Evolutionary conservation across 225 moss, liverwort and hornwort species (phyloP).

Genomic region (Marchantia paleacea): DNA sequence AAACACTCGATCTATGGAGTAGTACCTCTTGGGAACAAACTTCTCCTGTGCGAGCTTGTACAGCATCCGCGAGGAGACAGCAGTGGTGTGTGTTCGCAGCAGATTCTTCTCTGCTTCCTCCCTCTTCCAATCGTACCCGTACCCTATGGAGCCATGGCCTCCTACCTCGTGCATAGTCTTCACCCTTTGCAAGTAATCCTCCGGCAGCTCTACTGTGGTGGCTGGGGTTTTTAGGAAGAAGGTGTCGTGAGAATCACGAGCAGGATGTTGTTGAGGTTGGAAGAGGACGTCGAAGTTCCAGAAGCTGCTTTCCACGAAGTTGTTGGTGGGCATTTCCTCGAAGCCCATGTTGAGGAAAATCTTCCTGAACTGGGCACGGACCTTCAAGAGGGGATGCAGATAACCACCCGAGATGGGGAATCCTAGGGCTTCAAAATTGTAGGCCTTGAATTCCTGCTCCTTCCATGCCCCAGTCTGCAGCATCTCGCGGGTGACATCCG

Average conservation of each 20-base stretch:
- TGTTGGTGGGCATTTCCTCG: conserved; percentile 96
- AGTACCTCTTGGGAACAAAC: conserved; percentile 73
- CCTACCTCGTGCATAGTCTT: conserved; percentile 75
- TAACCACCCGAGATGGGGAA: conserved; percentile 74
- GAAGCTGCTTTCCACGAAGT: conserved; percentile 95
- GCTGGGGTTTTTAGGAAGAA: conserved; percentile 82
- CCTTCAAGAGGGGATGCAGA: conserved; percentile 94
- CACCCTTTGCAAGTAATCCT: conserved; percentile 75
- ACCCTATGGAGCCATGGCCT: conserved; percentile 83
- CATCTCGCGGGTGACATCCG: conserved; percentile 83
- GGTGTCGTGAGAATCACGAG: conserved; percentile 92
- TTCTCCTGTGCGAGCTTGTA: conserved; percentile 81
- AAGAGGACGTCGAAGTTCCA: conserved; percentile 98
- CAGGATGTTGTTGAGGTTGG: conserved; percentile 94
- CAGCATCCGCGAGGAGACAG: conserved; percentile 91
- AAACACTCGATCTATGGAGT: conserved; percentile 92
- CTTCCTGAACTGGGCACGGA: conserved; percentile 76
- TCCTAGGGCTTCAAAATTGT: conserved; percentile 82
- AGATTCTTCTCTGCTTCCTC: conserved; percentile 93
- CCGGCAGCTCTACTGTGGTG: conserved; percentile 57
- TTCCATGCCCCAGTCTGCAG: conserved; percentile 82
- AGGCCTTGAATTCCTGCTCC: conserved; percentile 70
- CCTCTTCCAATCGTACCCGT: conserved; percentile 92
- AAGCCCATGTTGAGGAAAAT: conserved; percentile 97
- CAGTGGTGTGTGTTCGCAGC: conserved; percentile 88